Base-by-base conservation (phyloP, 495 filamentous ascomycete species). In the Tuber aestivum region DNA sequence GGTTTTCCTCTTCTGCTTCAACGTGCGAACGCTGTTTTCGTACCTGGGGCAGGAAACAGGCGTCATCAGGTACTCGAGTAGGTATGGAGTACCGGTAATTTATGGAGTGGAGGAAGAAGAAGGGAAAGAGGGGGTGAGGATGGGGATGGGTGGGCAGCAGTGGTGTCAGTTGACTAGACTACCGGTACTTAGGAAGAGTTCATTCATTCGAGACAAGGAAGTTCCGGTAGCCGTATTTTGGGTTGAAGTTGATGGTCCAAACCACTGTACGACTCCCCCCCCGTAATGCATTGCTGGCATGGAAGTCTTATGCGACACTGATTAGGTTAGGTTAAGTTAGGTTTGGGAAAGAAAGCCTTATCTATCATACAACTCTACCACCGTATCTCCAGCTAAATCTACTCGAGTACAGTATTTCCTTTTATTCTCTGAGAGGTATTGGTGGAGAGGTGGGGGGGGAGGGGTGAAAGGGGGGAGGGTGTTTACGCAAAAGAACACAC, bases 11-110 rank as follows among this genome's bases (percentile, higher is more conserved):
- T 32, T 65, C 14, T 14, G 27, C 27, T 65, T 65, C 27, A 32
- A 65, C 56, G 56, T 65, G 56, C 16, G 48, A 1, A 12, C 8
- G 14, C 10, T 32, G 56, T 65, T 65, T 32, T 65, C 56, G 50
- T 65, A 65, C 56, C 56, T 4, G 56, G 56, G 56, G 56, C 56
- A 65, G 56, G 56, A 56, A 23, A 56, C 48, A 27, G 56, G 32
- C n/a, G 32, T 61, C 56, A 65, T 32, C 56, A 65, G 56, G n/a
- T n/a, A n/a, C n/a, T n/a, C n/a, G n/a, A n/a, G 56, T 65, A 65
- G 56, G 56, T 65, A 65, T 65, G 56, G 56, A 65, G 50, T 61
- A 61, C n/a, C n/a, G n/a, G n/a, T n/a, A n/a, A n/a, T n/a, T n/a
- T n/a, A n/a, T 32, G 50, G 50, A 27, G 50, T 3, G n/a, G n/a